These are phyloP conservation scores for Corynascus novoguineensis DNA, from an alignment of 495 filamentous ascomycete genomes.

Conservation along the genomic window DNA sequence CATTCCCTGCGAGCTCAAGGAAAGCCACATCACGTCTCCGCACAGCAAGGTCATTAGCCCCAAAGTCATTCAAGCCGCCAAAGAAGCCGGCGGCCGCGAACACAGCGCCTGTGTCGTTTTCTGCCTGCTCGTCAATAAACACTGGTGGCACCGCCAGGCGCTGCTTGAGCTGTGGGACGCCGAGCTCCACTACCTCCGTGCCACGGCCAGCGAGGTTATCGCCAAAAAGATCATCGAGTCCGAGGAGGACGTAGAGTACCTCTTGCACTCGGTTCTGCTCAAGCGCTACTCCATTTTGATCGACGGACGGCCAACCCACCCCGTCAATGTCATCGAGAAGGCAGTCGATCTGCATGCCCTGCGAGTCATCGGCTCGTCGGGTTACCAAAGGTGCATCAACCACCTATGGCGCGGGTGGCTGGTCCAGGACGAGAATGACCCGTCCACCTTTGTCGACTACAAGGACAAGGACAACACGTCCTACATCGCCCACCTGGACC, in stretches of 20 bases:
- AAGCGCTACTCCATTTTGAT: conserved; percentile 81
- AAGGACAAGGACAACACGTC: conserved; percentile 63
- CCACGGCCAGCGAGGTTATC: conserved; percentile 85
- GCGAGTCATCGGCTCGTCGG: conserved; percentile 76
- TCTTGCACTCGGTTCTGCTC: conserved; percentile 77
- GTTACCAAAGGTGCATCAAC: conserved; percentile 89
- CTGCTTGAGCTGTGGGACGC: conserved; percentile 83
- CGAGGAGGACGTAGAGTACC: conserved; percentile 68
- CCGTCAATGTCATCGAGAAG: conserved; percentile 82
- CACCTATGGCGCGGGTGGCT: conserved; percentile 95
- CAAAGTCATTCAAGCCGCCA: conserved; percentile 70
- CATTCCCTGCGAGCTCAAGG: conserved; percentile 80
- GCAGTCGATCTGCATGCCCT: conserved; percentile 90
- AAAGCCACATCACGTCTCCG: conserved; percentile 61
- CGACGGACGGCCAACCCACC: conserved; percentile 62
- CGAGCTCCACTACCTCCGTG: conserved; percentile 71
- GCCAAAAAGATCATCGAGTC: conserved; percentile 90
- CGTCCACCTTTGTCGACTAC: conserved; percentile 79
- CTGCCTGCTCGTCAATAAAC: conserved; percentile 79
- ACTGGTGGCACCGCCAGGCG: conserved; percentile 86
- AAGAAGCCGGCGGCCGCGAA: conserved; percentile 71
- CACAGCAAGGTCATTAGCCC: conserved; percentile 80
- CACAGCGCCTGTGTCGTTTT: conserved; percentile 71
- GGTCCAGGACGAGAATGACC: conserved; percentile 87
- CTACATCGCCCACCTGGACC: conserved; percentile 80